phyloP scores from a whole-genome alignment of 148 eudicot genomes.

The Camellia granthamiana region DNA sequence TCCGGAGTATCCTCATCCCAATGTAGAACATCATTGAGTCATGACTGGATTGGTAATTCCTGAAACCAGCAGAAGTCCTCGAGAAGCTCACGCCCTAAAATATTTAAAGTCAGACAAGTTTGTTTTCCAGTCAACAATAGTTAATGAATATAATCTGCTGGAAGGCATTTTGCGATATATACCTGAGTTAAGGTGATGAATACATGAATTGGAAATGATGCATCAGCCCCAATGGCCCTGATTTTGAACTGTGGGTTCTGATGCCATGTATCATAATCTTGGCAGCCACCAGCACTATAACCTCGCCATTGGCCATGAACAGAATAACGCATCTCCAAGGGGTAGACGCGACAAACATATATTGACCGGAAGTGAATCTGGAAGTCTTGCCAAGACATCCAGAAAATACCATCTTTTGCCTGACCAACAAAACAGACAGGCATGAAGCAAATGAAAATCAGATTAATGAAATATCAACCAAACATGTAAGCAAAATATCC shows the following conservation, averaged over 20 bases:
- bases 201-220: slow-evolving; percentile 89
- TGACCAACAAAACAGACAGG: slow-evolving; percentile 32
- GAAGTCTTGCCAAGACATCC: slow-evolving; percentile 99
- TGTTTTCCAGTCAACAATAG: not conserved
- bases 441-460: not conserved
- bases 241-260: slow-evolving; percentile 93
- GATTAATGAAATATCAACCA: not conserved
- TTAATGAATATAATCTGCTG: not conserved
- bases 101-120: slow-evolving; percentile 16
- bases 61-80: slow-evolving; percentile 87
- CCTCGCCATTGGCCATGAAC: slow-evolving; percentile 97
- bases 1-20: slow-evolving; percentile 96
- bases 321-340: slow-evolving; percentile 93
- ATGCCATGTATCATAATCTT: slow-evolving; percentile 97
- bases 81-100: slow-evolving; percentile 95
- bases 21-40: slow-evolving; percentile 93
- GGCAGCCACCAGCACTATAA: slow-evolving; percentile 99
- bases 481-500: slow-evolving; percentile 4
- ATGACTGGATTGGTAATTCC: slow-evolving; percentile 95
- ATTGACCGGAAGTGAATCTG: slow-evolving; percentile 97
- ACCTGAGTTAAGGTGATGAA: slow-evolving; percentile 99
- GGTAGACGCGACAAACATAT: slow-evolving; percentile 98
- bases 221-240: slow-evolving; percentile 83
- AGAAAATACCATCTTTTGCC: slow-evolving; percentile 97
- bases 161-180: slow-evolving; percentile 12